Evolutionary conservation across 75 land plant genomes (phyloP).

Genomic region (Ceratopteris richardii): DNA sequence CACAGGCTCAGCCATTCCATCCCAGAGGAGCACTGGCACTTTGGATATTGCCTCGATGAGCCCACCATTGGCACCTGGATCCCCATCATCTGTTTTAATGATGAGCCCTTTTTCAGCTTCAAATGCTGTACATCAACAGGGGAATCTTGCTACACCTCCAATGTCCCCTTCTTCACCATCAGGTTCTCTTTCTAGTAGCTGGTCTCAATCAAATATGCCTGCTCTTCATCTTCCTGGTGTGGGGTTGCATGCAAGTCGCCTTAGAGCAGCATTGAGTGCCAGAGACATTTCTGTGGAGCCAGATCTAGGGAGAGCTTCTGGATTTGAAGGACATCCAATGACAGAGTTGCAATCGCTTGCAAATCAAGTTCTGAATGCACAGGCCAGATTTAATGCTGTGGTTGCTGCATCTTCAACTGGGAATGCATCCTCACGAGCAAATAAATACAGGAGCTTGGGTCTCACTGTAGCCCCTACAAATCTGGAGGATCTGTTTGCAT

Average conservation of each 20-base stretch:
- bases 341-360: constrained; percentile 26
- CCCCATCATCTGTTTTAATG: constrained; percentile 34
- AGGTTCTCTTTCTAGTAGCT: constrained; percentile 11
- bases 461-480: constrained; percentile 33
- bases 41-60: constrained; percentile 39
- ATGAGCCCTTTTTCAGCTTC: constrained; percentile 31
- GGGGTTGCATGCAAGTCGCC: constrained; percentile 61
- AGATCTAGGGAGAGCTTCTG: constrained; percentile 30
- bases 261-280: constrained; percentile 65
- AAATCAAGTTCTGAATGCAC: constrained; percentile 11
- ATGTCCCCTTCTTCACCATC: constrained; percentile 52
- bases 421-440: constrained; percentile 12
- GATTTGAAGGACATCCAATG: constrained; percentile 32
- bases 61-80: constrained; percentile 33
- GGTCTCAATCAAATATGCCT: constrained; percentile 65
- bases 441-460: constrained; percentile 26
- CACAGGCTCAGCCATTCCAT: constrained; percentile 64
- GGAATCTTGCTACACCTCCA: constrained; percentile 46
- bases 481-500: constrained; percentile 66
- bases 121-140: constrained; percentile 12
- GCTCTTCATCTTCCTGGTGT: constrained; percentile 61
- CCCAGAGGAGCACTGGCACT: constrained; percentile 46
- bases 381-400: constrained; percentile 24
- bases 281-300: constrained; percentile 53
- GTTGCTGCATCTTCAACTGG: constrained; percentile 16